These are phyloP conservation scores for Cucumis sativus DNA, from an alignment of 306 rosid genomes.

Conservation along the genomic window DNA sequence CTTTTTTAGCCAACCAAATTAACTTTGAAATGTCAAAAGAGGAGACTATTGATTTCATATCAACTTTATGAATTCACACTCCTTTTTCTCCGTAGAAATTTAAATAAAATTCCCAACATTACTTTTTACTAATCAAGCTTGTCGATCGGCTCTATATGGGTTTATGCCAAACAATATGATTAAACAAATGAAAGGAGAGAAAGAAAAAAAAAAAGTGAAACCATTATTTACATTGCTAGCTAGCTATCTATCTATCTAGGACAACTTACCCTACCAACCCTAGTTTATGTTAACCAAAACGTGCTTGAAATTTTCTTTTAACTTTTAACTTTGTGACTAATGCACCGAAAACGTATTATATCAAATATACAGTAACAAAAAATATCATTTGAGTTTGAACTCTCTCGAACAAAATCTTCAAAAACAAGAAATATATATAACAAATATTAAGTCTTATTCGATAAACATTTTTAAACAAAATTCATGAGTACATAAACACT, in stretches of 20 bases:
- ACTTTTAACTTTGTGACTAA: no score
- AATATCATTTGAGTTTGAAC: no score
- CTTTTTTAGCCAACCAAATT: background rate
- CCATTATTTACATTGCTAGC: background rate
- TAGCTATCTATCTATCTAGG: no score
- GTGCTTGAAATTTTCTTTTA: background rate
- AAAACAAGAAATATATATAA: no score
- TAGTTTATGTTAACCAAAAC: background rate
- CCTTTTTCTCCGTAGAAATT: background rate
- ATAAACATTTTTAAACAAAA: no score
- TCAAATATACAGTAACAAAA: no score
- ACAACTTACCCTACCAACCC: background rate
- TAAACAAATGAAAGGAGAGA: background rate
- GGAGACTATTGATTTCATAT: background rate
- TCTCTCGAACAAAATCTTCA: no score
- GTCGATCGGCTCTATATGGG: background rate
- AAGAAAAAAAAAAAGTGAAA: no score
- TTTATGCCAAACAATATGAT: slow-evolving; percentile 3
- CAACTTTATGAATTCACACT: background rate
- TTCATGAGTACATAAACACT: no score
- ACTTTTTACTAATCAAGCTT: background rate
- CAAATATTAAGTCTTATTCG: no score
- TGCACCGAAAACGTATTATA: no score
- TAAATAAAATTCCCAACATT: background rate
- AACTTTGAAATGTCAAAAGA: background rate